Conservation (phyloP, 1,139 yeast species). For the Saccharomyces hybrid region DNA sequence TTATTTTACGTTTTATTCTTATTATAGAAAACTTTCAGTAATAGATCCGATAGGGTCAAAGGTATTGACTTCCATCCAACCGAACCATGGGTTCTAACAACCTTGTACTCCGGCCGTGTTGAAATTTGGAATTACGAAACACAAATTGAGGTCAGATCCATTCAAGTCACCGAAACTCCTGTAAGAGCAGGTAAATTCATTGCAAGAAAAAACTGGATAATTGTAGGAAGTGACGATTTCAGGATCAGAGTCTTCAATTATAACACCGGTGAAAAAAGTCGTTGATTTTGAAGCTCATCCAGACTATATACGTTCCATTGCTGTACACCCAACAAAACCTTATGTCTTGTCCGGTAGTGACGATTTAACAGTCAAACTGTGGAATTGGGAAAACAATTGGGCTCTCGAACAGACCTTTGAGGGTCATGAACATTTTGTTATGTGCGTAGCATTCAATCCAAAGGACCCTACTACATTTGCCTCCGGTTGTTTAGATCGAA, state of each 20-base stretch:
- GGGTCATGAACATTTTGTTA: slow-evolving; percentile 93
- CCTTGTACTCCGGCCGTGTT: slow-evolving; percentile 70
- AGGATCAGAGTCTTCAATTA: slow-evolving; percentile 87
- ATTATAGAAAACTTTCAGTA: slow-evolving; percentile 28
- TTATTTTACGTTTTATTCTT: neutral
- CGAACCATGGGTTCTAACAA: slow-evolving; percentile 92
- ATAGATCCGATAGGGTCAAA: slow-evolving; percentile 86
- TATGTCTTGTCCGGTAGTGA: slow-evolving; percentile 84
- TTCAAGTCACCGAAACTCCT: slow-evolving; percentile 90
- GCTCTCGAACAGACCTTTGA: slow-evolving; percentile 80
- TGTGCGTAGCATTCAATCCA: slow-evolving; percentile 92
- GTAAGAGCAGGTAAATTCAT: slow-evolving; percentile 92
- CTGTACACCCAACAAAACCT: slow-evolving; percentile 91
- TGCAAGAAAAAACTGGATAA: slow-evolving; percentile 95
- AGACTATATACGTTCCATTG: slow-evolving; percentile 86
- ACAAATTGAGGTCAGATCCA: slow-evolving; percentile 51
- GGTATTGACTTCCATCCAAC: slow-evolving; percentile 97
- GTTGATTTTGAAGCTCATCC: slow-evolving; percentile 97
- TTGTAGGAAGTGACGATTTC: slow-evolving; percentile 93
- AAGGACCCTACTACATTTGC: slow-evolving; percentile 97
- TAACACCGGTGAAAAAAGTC: slow-evolving; percentile 87
- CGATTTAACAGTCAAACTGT: slow-evolving; percentile 81
- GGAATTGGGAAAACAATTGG: slow-evolving; percentile 98
- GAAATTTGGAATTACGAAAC: slow-evolving; percentile 95
- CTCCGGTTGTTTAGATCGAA: slow-evolving; percentile 89